Percentiles rank a stretch among this genome's conserved stretches.
These are phyloP conservation scores for Fusarium xylarioides DNA, from an alignment of 2,329 filamentous ascomycete genomes.

Conservation along the genomic window DNA sequence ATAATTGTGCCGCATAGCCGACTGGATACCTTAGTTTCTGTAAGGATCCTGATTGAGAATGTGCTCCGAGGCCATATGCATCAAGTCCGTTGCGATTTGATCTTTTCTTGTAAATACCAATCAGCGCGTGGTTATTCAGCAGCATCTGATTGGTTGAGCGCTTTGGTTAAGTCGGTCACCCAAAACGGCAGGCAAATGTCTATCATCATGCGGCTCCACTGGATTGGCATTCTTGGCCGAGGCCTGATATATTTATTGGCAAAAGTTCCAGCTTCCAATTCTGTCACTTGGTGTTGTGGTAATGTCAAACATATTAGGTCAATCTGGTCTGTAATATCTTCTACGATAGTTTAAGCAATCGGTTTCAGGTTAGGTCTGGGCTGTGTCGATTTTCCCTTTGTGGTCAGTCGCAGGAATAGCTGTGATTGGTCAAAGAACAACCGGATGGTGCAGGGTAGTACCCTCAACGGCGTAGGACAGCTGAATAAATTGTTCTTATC, in stretches of 20 bases:
- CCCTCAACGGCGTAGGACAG: accelerated
- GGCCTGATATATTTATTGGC: neutral
- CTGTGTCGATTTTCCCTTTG: neutral
- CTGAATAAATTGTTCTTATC: accelerated
- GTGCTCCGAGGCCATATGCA: neutral
- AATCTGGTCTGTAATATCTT: neutral
- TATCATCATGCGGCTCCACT: neutral
- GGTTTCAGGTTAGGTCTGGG: neutral
- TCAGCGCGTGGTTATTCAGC: neutral
- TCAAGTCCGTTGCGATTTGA: neutral
- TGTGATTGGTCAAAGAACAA: neutral
- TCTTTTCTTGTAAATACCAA: neutral
- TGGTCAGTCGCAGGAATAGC: neutral
- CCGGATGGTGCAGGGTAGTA: accelerated
- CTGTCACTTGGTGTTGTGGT: too few relatives aligned
- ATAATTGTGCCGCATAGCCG: neutral
- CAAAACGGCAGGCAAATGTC: neutral
- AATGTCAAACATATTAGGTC: neutral
- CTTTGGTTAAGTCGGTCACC: neutral
- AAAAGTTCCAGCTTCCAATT: neutral
- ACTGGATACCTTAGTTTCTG: neutral
- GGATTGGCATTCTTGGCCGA: neutral
- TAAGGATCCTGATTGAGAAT: neutral
- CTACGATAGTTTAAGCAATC: neutral
- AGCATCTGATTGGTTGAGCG: neutral